Conservation (phyloP, 345 rosid genomes). For the Hibiscus trionum region DNA sequence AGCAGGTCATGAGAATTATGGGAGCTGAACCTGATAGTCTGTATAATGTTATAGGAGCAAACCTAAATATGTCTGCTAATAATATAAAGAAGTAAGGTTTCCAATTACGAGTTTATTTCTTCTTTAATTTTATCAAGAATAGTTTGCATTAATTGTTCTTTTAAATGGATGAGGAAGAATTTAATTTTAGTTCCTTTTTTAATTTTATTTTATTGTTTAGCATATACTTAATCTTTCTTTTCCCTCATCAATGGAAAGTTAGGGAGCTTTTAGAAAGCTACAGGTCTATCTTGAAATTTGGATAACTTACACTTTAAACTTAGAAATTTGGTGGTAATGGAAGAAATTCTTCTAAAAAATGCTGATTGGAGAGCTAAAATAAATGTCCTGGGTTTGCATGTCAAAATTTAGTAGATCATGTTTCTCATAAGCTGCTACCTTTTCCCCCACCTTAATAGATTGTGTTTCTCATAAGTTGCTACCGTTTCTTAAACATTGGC, state of each 20-base stretch:
- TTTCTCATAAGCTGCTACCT: too few relatives aligned
- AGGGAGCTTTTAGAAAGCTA: background rate
- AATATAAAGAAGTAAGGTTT: slow-evolving; percentile 66
- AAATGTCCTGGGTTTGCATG: background rate
- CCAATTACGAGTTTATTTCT: background rate
- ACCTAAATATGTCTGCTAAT: slow-evolving; percentile 57
- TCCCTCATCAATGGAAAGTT: background rate
- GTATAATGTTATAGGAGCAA: slow-evolving; percentile 73
- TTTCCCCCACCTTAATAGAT: too few relatives aligned
- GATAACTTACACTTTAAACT: background rate
- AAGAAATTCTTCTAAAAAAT: background rate
- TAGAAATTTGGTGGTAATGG: background rate
- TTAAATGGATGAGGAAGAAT: background rate
- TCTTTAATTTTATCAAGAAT: background rate
- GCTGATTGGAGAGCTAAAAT: background rate
- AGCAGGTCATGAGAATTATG: slow-evolving; percentile 82
- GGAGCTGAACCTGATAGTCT: slow-evolving; percentile 61
- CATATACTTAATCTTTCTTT: background rate
- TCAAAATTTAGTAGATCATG: too few relatives aligned
- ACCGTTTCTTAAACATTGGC: too few relatives aligned
- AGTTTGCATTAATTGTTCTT: background rate
- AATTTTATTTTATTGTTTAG: background rate
- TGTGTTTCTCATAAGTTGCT: too few relatives aligned
- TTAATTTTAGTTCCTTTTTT: background rate
- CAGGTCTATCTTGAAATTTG: background rate